Evolutionary conservation across 805 yeast genomes (phyloP).

Genomic region (Candida xiaguanensis): DNA sequence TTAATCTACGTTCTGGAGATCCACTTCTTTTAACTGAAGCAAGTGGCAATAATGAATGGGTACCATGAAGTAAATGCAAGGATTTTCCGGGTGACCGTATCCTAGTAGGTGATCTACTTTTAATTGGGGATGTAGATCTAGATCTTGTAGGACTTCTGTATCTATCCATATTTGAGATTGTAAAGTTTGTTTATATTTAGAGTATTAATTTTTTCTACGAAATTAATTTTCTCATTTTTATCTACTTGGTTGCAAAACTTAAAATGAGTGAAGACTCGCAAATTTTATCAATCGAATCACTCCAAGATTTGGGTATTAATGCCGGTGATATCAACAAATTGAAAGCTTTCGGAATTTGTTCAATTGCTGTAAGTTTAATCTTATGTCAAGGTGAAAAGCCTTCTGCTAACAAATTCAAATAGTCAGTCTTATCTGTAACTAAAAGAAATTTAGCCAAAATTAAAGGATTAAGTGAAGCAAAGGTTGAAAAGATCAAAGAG

Average conservation of each 20-base stretch:
- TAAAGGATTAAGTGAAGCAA: conserved; percentile 15
- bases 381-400: too few species aligned
- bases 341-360: conserved; percentile 13
- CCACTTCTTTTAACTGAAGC: conserved; percentile 29
- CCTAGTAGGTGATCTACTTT: neutral
- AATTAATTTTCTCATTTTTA: neutral
- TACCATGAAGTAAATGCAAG: neutral
- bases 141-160: conserved; percentile 1
- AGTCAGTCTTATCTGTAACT: conserved; percentile 15
- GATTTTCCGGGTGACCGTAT: neutral
- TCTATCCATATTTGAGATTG: conserved; percentile 1
- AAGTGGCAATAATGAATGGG: neutral
- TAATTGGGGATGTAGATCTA: neutral
- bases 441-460: conserved; percentile 14
- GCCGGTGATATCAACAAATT: conserved; percentile 15
- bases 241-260: conserved; percentile 8
- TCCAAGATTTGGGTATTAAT: conserved; percentile 15
- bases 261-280: conserved; percentile 4
- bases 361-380: conserved; percentile 16
- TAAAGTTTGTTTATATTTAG: neutral
- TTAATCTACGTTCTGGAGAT: conserved; percentile 30
- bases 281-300: conserved; percentile 9
- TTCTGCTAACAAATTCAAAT: conserved; percentile 8
- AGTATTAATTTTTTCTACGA: neutral
- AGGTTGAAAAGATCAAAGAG: conserved; percentile 16